Evolutionary conservation across 2,329 filamentous ascomycete genomes (phyloP), one percentile per base, ranked within the genome.

Genomic region (Pseudocercospora eumusae): DNA sequence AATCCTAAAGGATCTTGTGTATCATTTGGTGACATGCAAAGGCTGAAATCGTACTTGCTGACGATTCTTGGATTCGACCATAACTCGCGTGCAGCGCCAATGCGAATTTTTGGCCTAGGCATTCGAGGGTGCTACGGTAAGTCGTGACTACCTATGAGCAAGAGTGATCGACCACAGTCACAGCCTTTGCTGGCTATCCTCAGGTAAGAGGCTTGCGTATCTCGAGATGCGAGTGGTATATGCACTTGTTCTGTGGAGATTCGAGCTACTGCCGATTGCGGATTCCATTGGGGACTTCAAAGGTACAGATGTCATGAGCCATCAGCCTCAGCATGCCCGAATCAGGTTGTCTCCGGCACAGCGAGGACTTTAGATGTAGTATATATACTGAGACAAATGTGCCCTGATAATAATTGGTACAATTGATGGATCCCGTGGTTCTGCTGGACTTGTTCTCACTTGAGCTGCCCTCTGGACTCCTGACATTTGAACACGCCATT

Each of bases 401-500:
- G 33, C 33, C 33, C 5, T 36, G 13, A 4, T 36, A 36, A 15
- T 5, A 36, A 15, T 13, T 13, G 11, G 33, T 36, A 36, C 33
- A 36, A n/a, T 36, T 36, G 33, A 36, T 6, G 33, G 6, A 36
- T 15, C 6, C 6, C 10, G 3, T 2, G 33, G 11, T 36, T 5
- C 33, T 13, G 13, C 33, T n/a, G 5, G 33, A n/a, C 33, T n/a
- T n/a, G 13, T 36, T 8, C 13, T 36, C 10, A 36, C n/a, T 5
- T 36, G 33, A 57, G 11, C 23, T 31, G 40, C 4, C 42, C 56
- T 45, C 28, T 40, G 3, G 52, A 40, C 50, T 53, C 23, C 18
- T 56, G 10, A 21, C 47, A 13, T 20, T 56, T 25, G n/a, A 50
- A 56, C 10, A 33, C 55, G 7, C 55, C 58, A 23, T 68, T 68